These are phyloP conservation scores for Capsicum baccatum DNA, from an alignment of 257 asterid genomes.

Conservation along the genomic window DNA sequence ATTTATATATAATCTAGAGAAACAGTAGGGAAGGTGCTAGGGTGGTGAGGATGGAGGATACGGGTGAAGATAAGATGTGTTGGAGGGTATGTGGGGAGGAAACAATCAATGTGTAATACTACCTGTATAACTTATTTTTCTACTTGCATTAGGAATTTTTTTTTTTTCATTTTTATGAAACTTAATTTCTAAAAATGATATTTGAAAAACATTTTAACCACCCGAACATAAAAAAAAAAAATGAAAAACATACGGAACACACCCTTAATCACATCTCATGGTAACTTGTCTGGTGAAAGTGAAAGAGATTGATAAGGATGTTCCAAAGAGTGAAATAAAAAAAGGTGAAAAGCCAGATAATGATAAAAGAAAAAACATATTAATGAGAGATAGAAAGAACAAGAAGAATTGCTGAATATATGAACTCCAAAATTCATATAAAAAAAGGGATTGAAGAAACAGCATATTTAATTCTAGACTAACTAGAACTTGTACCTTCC, in stretches of 20 bases:
- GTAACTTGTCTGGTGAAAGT: background rate
- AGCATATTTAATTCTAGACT: background rate
- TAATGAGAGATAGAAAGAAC: background rate
- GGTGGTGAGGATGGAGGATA: no score
- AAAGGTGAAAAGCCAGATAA: background rate
- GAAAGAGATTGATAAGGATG: background rate
- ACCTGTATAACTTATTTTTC: no score
- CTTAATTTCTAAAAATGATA: no score
- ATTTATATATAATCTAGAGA: no score
- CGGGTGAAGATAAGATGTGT: no score
- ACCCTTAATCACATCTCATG: background rate
- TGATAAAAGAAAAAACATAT: background rate
- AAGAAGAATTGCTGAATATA: background rate
- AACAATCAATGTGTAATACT: no score
- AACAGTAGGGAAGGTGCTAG: no score
- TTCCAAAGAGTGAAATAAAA: background rate
- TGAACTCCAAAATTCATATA: background rate
- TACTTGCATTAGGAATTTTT: no score
- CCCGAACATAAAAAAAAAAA: no score
- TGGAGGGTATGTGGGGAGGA: no score
- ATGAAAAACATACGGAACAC: background rate
- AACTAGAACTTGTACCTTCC: slow-evolving; percentile 4
- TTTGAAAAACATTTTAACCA: no score
- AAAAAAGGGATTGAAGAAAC: background rate
- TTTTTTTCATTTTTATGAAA: no score